Base-by-base conservation (phyloP, 1,139 yeast genomes). In the Yamadazyma epiphylla region DNA sequence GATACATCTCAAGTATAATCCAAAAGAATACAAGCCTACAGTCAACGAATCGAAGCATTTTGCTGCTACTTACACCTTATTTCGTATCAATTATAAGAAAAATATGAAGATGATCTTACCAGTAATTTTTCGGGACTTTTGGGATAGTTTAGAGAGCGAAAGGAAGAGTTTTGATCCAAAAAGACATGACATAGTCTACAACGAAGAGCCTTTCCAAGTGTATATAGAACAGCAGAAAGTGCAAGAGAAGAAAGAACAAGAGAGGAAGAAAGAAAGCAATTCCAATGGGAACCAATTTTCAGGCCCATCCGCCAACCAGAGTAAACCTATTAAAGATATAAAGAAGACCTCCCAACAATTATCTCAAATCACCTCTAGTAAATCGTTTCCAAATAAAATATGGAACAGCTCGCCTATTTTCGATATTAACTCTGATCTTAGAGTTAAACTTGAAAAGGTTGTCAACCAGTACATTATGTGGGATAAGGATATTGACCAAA, bases 101-200 rank as follows among this genome's bases (percentile, higher is more conserved):
- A 88, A 86, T 49, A 58, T 89, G 60, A 86, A 84, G 43, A 80
- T 88, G 88, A 80, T 87, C 46, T 65, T 91, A 15, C 97, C 97
- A 0, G 76, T 81, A 4, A 77, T 82, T 19, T 95, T 87, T 51
- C 77, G 86, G 40, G 74, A 74, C 30, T 65, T 86, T 24, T 91
- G 97, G 97, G 56, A 67, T 13, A 77, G 73, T 22, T 58, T 91
- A 36, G 95, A 85, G 36, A 64, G 59, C 5, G 74, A 70, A 33
- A 64, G 91, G 26, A 37, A 49, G 53, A 29, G 36, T 76, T 64
- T 24, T 72, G 67, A 37, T 55, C 53, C n/a, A 64, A 74, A 46
- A 67, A 64, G 60, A 24, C 84, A 80, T 37, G 71, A 70, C 40
- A 50, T 51, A 27, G 47, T 70, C 5, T 88, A 83, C 55, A 71